phyloP scores from a whole-genome alignment of 768 basidiomycete genomes.

The Cyathus striatus region DNA sequence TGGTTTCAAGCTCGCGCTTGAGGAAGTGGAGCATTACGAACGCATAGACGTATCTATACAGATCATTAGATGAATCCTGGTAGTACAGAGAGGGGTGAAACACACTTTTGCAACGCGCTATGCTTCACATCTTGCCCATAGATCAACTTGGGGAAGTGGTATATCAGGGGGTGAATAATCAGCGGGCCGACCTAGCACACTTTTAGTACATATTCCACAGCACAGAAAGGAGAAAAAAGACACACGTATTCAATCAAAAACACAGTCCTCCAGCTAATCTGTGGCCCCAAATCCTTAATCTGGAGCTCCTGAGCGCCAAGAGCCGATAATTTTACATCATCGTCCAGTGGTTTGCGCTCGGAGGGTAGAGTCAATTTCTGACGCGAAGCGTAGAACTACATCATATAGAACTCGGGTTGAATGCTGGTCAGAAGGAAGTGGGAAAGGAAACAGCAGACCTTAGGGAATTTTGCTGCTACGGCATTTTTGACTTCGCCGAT shows the following conservation, averaged over 20 bases:
- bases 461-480: constrained; percentile 39
- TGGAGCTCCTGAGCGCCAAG: constrained; percentile 54
- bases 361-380: constrained; percentile 70
- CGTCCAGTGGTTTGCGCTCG: constrained; percentile 55
- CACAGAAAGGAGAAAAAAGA: constrained; percentile 4
- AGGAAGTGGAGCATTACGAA: constrained; percentile 83
- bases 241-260: constrained; percentile 95
- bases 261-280: constrained; percentile 84
- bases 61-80: constrained; percentile 2
- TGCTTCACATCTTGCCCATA: constrained; percentile 71
- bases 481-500: constrained; percentile 66
- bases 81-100: not conserved
- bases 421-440: too few species aligned
- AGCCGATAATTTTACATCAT: constrained; percentile 54
- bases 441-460: constrained; percentile 24
- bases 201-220: constrained; percentile 5
- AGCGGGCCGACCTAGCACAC: constrained; percentile 86
- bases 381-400: constrained; percentile 64
- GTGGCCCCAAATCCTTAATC: constrained; percentile 89
- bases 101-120: constrained; percentile 73
- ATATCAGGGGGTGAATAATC: constrained; percentile 82
- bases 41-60: constrained; percentile 53
- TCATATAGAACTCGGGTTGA: too few species aligned
- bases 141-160: constrained; percentile 61
- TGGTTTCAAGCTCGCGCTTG: constrained; percentile 90